phyloP scores from a whole-genome alignment of 208 protist species.

The Trichomonas vaginalis region DNA sequence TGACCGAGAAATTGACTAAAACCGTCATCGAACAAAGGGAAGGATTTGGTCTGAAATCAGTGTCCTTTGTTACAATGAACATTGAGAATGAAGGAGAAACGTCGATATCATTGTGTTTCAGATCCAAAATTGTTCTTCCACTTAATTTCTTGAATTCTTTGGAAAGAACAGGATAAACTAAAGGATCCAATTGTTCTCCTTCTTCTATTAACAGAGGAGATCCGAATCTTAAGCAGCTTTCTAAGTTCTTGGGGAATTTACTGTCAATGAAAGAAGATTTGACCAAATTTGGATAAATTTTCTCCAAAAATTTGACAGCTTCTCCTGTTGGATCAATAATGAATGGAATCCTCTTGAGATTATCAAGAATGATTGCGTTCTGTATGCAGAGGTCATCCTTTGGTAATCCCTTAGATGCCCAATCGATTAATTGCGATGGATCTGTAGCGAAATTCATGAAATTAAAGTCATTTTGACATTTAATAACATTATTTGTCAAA shows the following conservation, averaged over 20 bases:
- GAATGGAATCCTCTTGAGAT: constrained; percentile 70
- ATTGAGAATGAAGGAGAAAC: constrained; percentile 81
- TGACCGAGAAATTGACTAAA: constrained; percentile 96
- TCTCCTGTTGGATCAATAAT: constrained; percentile 92
- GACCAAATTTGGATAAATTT: constrained; percentile 49
- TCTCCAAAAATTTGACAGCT: constrained; percentile 62
- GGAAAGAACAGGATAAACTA: constrained; percentile 90
- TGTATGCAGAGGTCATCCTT: constrained; percentile 82
- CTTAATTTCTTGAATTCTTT: constrained; percentile 78
- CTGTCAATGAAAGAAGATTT: constrained; percentile 76
- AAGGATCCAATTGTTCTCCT: constrained; percentile 90
- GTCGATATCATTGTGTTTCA: constrained; percentile 90
- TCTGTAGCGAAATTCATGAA: constrained; percentile 70
- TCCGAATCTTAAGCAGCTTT: constrained; percentile 88
- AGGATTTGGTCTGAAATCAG: constrained; percentile 72
- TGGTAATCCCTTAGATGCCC: constrained; percentile 72
- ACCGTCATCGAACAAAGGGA: constrained; percentile 80
- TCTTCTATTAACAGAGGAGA: constrained; percentile 88
- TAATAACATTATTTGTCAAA: constrained; percentile 51
- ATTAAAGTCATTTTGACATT: constrained; percentile 52
- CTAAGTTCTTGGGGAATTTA: constrained; percentile 89
- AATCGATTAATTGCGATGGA: constrained; percentile 67
- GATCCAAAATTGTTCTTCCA: constrained; percentile 69
- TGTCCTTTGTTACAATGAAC: constrained; percentile 82
- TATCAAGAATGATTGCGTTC: constrained; percentile 87